phyloP scores from a whole-genome alignment of 352 stramenopile genomes.

The Phytophthora podocarpi region DNA sequence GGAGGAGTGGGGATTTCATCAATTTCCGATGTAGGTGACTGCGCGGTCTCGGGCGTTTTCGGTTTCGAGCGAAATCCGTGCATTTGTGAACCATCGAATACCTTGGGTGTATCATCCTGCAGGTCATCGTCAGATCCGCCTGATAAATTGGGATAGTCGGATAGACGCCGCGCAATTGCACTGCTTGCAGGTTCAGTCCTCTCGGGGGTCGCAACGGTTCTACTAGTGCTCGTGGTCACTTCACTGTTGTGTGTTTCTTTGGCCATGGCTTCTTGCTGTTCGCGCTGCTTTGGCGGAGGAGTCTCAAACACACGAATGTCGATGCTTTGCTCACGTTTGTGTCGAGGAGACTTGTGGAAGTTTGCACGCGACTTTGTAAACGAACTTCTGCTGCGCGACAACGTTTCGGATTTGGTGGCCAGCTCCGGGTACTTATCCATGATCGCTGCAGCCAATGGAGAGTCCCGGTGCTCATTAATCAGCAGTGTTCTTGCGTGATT shows the following conservation, averaged over 20 bases:
- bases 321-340: conserved; percentile 29
- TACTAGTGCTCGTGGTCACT: neutral
- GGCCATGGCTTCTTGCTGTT: neutral
- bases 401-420: conserved; percentile 24
- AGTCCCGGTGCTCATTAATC: conserved; percentile 53
- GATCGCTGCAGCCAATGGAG: conserved; percentile 49
- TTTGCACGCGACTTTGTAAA: conserved; percentile 26
- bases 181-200: conserved; percentile 2
- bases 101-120: neutral
- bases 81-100: conserved; percentile 36
- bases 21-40: neutral
- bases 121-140: conserved; percentile 5
- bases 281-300: conserved; percentile 23
- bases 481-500: conserved; percentile 42
- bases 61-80: conserved; percentile 3
- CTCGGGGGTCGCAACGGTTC: neutral
- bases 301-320: conserved; percentile 41
- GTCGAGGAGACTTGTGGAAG: conserved; percentile 32
- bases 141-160: conserved; percentile 8
- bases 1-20: neutral
- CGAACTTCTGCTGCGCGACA: conserved; percentile 12
- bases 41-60: neutral
- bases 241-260: neutral
- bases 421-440: conserved; percentile 46
- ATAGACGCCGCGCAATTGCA: conserved; percentile 14